Evolutionary conservation across 1,139 yeast species (phyloP).

Genomic region (Candida sanyaensis): DNA sequence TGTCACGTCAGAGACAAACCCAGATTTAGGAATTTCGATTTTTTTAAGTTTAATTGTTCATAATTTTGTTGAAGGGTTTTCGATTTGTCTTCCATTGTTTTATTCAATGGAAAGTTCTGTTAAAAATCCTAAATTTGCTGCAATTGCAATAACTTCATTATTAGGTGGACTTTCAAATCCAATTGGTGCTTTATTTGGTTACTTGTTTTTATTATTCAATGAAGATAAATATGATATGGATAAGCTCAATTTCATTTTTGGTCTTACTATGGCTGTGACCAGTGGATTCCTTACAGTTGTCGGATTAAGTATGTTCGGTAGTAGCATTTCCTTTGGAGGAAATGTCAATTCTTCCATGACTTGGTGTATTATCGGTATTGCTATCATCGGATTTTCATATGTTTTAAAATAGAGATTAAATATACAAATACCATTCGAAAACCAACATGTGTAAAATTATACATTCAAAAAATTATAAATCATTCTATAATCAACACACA

Average conservation of each 20-base stretch:
- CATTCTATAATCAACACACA: background rate
- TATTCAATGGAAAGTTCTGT: constrained; percentile 50
- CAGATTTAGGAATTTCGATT: constrained; percentile 72
- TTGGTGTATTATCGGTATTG: constrained; percentile 56
- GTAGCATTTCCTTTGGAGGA: constrained; percentile 74
- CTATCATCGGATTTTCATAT: constrained; percentile 34
- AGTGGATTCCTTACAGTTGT: constrained; percentile 83
- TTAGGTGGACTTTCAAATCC: constrained; percentile 90
- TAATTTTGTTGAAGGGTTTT: constrained; percentile 93
- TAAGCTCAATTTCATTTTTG: constrained; percentile 52
- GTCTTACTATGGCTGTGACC: constrained; percentile 68
- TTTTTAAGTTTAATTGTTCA: constrained; percentile 85
- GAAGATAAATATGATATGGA: constrained; percentile 29
- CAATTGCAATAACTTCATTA: constrained; percentile 62
- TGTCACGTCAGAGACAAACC: constrained; percentile 75
- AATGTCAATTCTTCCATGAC: constrained; percentile 49
- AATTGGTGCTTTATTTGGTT: constrained; percentile 79
- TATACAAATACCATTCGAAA: background rate
- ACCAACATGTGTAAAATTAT: background rate
- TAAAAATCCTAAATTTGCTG: constrained; percentile 52
- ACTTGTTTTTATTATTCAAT: constrained; percentile 49
- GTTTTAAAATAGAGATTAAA: constrained; percentile 9
- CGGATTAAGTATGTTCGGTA: constrained; percentile 78
- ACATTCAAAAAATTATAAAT: background rate
- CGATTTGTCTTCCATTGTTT: constrained; percentile 89